Evolutionary conservation across 2,329 filamentous ascomycete genomes (phyloP), one percentile per base, ranked within the genome.

Genomic region (Cladosporium sp.): DNA sequence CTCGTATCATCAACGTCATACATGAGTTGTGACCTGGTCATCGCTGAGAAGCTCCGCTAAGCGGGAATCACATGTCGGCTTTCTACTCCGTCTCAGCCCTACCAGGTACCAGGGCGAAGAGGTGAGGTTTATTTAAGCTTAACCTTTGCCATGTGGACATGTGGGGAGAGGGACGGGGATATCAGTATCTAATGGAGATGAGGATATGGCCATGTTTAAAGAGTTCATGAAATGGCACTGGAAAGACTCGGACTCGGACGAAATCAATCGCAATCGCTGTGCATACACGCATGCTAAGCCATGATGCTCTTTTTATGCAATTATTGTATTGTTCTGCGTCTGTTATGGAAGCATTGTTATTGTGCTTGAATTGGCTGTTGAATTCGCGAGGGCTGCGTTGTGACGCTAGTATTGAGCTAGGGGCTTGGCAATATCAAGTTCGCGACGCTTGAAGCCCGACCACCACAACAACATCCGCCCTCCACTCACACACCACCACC

Each of bases 51-150:
- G 9, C 22, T 9, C 5, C 4, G n/a, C 32, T 7, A 35, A 35
- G 32, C 32, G 36, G 36, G 45, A 4, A 20, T 48, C 45, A 48
- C 45, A 36, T 48, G 45, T 19, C 15, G 42, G 12, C 12, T 13
- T 13, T 33, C 32, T 12, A 29, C 22, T 13, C 3, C 7, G 5
- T 3, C 16, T 48, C 45, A 48, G 45, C 45, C 45, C 45, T 48
- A 25, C 36, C 38, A 48, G 45, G 45, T 19, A 48, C 45, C 42
- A 27, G 22, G 9, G 9, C 22, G 42, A 33, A 29, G 19, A 36
- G 41, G 38, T 27, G 49, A 51, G 35, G 49, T 51, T 35, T 33
- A 40, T 16, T 46, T 51, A 51, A 51, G 42, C 41, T 51, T 39
- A 51, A 40, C 12, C 16, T 33, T 19, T 40, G 35, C 33, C 40